A percentile compares a stretch with the other conserved stretches of the same genome.
phyloP scores from a whole-genome alignment of 2,329 filamentous ascomycete genomes.

The Fusarium nanum region DNA sequence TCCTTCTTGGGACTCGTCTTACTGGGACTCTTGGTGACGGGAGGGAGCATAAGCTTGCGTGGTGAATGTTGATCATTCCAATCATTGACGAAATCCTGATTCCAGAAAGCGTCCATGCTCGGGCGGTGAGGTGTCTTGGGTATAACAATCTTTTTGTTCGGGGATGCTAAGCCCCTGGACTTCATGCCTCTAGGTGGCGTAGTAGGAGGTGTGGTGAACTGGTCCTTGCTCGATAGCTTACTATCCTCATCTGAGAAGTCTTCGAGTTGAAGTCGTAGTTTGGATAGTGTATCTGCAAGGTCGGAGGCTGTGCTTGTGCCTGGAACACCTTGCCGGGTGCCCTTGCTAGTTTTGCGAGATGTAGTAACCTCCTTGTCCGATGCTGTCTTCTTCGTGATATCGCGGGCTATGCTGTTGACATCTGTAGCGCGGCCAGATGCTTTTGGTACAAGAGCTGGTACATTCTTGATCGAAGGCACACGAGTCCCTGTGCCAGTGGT shows the following conservation, averaged over 20 bases:
- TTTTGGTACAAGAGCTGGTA: slow-evolving; percentile 12
- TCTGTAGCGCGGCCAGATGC: background rate
- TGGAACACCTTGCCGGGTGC: background rate
- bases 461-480: slow-evolving; percentile 6
- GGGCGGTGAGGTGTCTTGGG: slow-evolving; percentile 66
- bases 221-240: slow-evolving; percentile 7
- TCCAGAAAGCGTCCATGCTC: slow-evolving; percentile 70
- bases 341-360: slow-evolving; percentile 11
- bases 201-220: slow-evolving; percentile 40
- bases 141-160: slow-evolving; percentile 54
- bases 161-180: slow-evolving; percentile 45
- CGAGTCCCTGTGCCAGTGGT: background rate
- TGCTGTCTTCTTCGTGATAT: background rate
- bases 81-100: slow-evolving; percentile 67
- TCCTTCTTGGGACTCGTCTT: slow-evolving; percentile 54
- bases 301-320: slow-evolving; percentile 32
- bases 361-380: slow-evolving; percentile 4
- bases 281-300: slow-evolving; percentile 42
- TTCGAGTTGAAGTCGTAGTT: slow-evolving; percentile 41
- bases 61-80: slow-evolving; percentile 74
- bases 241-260: slow-evolving; percentile 43
- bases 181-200: slow-evolving; percentile 34
- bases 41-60: slow-evolving; percentile 53
- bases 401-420: background rate
- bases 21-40: slow-evolving; percentile 43